These are phyloP conservation scores for Chlorella sp. DNA, from an alignment of 139 green algal genomes.

Conservation along the genomic window DNA sequence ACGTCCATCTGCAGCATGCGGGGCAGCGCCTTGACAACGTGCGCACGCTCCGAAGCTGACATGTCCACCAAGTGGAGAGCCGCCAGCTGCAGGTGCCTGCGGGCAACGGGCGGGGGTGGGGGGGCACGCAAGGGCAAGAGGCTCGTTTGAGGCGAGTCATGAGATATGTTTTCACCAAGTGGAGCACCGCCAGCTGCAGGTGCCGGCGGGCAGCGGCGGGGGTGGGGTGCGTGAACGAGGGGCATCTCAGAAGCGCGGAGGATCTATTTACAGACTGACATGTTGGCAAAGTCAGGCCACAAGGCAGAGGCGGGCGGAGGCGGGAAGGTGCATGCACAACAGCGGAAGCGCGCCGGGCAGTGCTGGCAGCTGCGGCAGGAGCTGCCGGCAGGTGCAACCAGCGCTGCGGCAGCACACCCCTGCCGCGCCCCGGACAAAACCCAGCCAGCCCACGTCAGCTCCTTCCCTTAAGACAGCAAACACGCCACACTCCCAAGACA, in stretches of 20 bases:
- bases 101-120: neutral
- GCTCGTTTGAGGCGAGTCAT: too few relatives aligned
- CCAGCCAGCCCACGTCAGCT: neutral
- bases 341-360: neutral
- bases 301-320: too few relatives aligned
- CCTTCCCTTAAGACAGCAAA: too few relatives aligned
- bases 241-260: neutral
- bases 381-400: neutral
- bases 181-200: neutral
- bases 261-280: too few relatives aligned
- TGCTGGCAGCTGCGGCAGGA: neutral
- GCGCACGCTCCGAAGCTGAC: neutral
- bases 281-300: too few relatives aligned
- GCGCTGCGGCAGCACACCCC: neutral
- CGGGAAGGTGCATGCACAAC: neutral
- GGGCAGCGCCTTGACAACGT: slow-evolving; percentile 17
- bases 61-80: slow-evolving; percentile 36
- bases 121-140: neutral
- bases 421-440: too few relatives aligned
- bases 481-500: neutral
- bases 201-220: neutral
- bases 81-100: slow-evolving; percentile 13
- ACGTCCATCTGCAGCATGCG: slow-evolving; percentile 30
- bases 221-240: neutral
- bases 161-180: neutral